Conservation (phyloP, 2,329 filamentous ascomycete genomes). For the Blastomyces silverae region DNA sequence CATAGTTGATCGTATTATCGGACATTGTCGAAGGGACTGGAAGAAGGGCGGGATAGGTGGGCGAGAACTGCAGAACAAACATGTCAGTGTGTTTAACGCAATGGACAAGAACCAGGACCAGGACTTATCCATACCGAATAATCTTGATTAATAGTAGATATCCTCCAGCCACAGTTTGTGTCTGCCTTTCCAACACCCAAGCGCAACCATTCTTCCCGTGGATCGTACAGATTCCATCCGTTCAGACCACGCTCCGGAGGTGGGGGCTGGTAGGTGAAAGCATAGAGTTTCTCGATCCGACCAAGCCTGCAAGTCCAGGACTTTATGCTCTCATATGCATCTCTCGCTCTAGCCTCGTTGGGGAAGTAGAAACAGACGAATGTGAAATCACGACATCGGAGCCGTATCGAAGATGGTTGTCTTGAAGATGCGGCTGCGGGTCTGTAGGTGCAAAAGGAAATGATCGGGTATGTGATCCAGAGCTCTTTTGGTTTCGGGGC, state of each 20-base stretch:
- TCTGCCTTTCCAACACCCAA: constrained; percentile 80
- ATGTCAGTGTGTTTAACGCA: constrained; percentile 21
- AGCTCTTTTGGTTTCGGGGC: constrained; percentile 57
- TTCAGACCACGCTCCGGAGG: constrained; percentile 66
- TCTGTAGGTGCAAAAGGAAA: constrained; percentile 70
- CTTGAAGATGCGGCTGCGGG: constrained; percentile 63
- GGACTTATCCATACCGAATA: constrained; percentile 51
- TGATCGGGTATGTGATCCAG: constrained; percentile 94
- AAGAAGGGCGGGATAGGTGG: constrained; percentile 81
- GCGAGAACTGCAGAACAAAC: constrained; percentile 57
- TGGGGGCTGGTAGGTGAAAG: constrained; percentile 75
- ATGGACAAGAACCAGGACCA: constrained; percentile 6
- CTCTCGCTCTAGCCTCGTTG: constrained; percentile 65
- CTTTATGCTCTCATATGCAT: constrained; percentile 82
- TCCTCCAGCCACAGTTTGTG: constrained; percentile 75
- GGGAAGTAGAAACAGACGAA: constrained; percentile 86
- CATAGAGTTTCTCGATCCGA: constrained; percentile 80
- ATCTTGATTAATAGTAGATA: constrained; percentile 82
- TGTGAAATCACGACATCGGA: constrained; percentile 88
- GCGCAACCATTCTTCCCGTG: constrained; percentile 74
- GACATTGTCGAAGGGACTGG: constrained; percentile 84
- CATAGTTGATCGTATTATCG: constrained; percentile 95
- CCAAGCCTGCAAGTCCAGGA: constrained; percentile 73
- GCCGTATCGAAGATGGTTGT: constrained; percentile 71
- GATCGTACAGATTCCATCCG: constrained; percentile 80